A percentile compares a stretch with the other conserved stretches of the same genome.
Conservation (phyloP, 2,329 filamentous ascomycete species). For the Diaporthe batatas region DNA sequence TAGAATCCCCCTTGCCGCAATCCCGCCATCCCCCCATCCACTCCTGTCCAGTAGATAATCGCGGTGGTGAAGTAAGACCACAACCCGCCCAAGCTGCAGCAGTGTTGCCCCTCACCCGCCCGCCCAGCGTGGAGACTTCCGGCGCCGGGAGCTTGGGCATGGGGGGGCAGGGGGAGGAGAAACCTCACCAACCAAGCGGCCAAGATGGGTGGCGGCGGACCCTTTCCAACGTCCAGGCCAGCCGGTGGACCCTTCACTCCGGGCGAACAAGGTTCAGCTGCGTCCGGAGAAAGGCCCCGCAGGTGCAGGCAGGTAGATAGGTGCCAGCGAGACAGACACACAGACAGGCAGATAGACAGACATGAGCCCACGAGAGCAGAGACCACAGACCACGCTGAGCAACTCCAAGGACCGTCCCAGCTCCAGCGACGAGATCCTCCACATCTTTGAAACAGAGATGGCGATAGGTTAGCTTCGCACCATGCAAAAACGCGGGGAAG, state of each 20-base stretch:
- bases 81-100: not conserved
- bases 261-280: constrained; percentile 26
- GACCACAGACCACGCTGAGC: too few relatives aligned
- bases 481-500: constrained; percentile 29
- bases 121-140: not conserved
- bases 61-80: not conserved
- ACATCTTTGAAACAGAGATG: constrained; percentile 24
- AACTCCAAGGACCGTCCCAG: constrained; percentile 13
- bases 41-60: not conserved
- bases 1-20: not conserved
- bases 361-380: constrained; percentile 5
- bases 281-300: constrained; percentile 15
- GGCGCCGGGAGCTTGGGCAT: constrained; percentile 4
- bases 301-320: not conserved
- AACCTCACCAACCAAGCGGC: not conserved
- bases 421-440: not conserved
- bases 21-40: not conserved
- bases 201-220: not conserved
- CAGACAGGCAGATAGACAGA: too few relatives aligned
- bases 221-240: not conserved
- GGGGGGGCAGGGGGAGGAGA: not conserved
- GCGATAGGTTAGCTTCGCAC: constrained; percentile 17
- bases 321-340: not conserved
- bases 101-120: not conserved
- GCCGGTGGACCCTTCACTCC: constrained; percentile 24